Base-by-base conservation (phyloP, 2,329 filamentous ascomycete genomes). In the Pyricularia pennisetigena region DNA sequence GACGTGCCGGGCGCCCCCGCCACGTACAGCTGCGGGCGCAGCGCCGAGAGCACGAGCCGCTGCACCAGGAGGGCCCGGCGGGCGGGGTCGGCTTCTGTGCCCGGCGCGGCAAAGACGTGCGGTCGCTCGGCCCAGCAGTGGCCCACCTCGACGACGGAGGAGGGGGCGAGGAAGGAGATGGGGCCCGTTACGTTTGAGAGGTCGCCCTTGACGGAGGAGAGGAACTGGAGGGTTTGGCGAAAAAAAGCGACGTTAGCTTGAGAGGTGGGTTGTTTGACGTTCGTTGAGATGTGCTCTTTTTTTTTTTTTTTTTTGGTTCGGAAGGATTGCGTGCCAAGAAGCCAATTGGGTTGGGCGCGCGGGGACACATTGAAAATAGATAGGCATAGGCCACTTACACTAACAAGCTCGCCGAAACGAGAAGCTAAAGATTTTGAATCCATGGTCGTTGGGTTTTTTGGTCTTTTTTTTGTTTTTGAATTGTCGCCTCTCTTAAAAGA, bases 111-210 rank as follows among this genome's bases (percentile, higher is more conserved):
- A 67, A 85, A 84, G 30, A 84, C 76, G 57, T 74, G 72, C 0
- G 83, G 83, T 20, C 81, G 79, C 69, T 84, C 78, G 49, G 79
- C 79, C 82, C 82, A 85, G 72, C 81, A 83, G 69, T 79, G 79
- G 68, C 82, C 82, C 41, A 82, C 81, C 72, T 85, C 83, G 65
- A 83, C 81, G 5, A 84, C 82, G 14, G 82, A 83, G 26, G 78
- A 82, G 0, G 80, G 77, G 0, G 80, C 80, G 12, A 85, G 77
- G 71, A 85, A 81, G 66, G 79, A 82, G 2, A 82, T 82, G 0
- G 83, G 83, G 0, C 82, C 82, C 0, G 83, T 84, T 63, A 85
- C 78, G 68, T 83, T 84, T 69, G 82, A 80, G 23, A 85, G 79
- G 67, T 85, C 83, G 68, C 82, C 82, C 70, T 82, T 81, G 64